These are phyloP conservation scores for bread wheat (Triticum aestivum) DNA, from an alignment of 176 grass and related monocot species.

Conservation along the genomic window DNA sequence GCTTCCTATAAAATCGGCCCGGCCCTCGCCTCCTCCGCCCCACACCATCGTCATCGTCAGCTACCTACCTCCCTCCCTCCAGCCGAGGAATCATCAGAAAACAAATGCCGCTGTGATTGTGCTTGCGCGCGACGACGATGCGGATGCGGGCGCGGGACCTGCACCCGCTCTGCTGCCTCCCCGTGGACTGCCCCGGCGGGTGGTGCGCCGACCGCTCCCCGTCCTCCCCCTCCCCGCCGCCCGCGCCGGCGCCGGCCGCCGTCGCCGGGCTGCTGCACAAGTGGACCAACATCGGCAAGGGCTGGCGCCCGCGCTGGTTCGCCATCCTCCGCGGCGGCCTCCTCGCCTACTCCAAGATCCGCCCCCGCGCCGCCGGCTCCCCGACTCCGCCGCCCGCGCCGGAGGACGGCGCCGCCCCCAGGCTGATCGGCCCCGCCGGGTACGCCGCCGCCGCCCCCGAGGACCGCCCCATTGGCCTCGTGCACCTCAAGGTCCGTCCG, in stretches of 20 bases:
- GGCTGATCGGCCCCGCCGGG: constrained; percentile 54
- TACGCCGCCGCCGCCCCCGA: constrained; percentile 20
- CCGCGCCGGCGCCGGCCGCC: not conserved
- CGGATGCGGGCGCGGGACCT: constrained; percentile 72
- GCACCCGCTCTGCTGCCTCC: constrained; percentile 96
- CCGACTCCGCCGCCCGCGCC: not conserved
- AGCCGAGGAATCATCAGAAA: not conserved
- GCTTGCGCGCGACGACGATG: constrained; percentile 26
- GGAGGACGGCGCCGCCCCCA: constrained; percentile 17
- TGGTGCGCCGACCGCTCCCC: not conserved
- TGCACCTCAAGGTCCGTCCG: constrained; percentile 69
- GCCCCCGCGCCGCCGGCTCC: constrained; percentile 10
- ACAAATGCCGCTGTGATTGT: not conserved
- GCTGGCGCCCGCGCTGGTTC: constrained; percentile 92
- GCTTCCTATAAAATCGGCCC: not conserved
- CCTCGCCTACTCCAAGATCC: constrained; percentile 88
- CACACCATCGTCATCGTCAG: not conserved
- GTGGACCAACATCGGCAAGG: constrained; percentile 94
- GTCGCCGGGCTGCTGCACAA: constrained; percentile 84
- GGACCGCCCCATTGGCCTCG: constrained; percentile 51
- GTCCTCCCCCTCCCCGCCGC: not conserved
- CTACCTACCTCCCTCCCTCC: not conserved
- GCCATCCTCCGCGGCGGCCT: constrained; percentile 66
- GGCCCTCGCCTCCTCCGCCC: not conserved
- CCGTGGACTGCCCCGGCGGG: constrained; percentile 44